These are phyloP conservation scores for Chlorella sp. DNA, from an alignment of 139 green algal species.

Conservation along the genomic window DNA sequence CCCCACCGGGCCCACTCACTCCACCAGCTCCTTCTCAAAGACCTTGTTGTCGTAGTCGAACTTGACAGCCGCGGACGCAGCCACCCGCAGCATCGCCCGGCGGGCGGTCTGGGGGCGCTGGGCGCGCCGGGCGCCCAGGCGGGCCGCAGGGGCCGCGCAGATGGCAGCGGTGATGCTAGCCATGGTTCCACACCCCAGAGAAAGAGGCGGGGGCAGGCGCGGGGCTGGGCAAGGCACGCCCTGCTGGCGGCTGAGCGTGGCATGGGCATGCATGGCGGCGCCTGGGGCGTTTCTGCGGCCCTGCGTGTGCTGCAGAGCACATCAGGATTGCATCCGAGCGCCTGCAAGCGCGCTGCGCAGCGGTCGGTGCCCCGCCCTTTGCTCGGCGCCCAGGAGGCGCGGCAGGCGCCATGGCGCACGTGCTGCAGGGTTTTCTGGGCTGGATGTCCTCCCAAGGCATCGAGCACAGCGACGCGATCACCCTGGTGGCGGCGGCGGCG, in stretches of 20 bases:
- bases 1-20: slow-evolving; percentile 2
- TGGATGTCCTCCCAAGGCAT: slow-evolving; percentile 43
- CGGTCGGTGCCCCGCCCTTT: too few relatives aligned
- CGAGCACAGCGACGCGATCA: slow-evolving; percentile 1
- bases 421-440: not conserved
- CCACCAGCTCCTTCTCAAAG: slow-evolving; percentile 85
- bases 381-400: too few relatives aligned
- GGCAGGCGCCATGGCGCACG: not conserved
- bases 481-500: slow-evolving; percentile 1
- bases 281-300: too few relatives aligned
- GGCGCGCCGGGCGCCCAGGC: not conserved
- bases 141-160: not conserved
- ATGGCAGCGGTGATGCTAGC: not conserved
- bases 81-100: slow-evolving; percentile 7
- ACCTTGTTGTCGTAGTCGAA: slow-evolving; percentile 87
- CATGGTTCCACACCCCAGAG: not conserved
- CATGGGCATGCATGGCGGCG: not conserved
- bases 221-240: not conserved
- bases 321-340: too few relatives aligned
- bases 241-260: not conserved
- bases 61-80: slow-evolving; percentile 21
- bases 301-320: too few relatives aligned
- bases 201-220: slow-evolving; percentile 3
- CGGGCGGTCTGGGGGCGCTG: not conserved
- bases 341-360: too few relatives aligned